Evolutionary conservation across 2,329 filamentous ascomycete genomes (phyloP), one percentile per base, ranked within the genome.

Genomic region (Purpureocillium lavendulum): DNA sequence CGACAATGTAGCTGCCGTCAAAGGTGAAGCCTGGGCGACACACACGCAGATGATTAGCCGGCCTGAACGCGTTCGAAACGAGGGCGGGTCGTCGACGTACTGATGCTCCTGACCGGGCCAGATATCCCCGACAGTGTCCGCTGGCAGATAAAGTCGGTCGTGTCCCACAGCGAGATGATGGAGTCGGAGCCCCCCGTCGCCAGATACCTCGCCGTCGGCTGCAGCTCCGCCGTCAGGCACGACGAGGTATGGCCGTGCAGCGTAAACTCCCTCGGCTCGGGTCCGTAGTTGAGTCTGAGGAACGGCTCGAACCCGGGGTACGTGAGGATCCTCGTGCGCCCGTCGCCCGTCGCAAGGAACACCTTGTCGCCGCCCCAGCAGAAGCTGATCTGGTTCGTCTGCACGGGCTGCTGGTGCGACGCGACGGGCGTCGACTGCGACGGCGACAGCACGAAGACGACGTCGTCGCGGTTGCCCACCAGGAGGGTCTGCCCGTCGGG

Each of bases 141-240:
- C 52, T 81, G 74, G 54, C 84, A 88, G 40, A 85, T 77, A 82
- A 84, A 88, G 48, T 85, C 80, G 31, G 72, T 71, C 4, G 84
- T 88, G 52, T 89, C 84, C 81, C 84, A 90, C 3, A 90, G 66
- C 5, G 81, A 72, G 48, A 89, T 82, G 37, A 87, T 73, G 1
- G 82, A 83, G 53, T 90, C 85, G 9, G 80, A 78, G 9, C 83
- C 84, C 24, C 84, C 85, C 0, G 83, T 84, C 1, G 85, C 85
- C 33, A 90, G 67, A 53, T 80, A 84, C 32, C 78, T 71, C 31
- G 80, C 84, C 33, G 75, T 78, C 1, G 85, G 84, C 46, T 84
- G 83, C 51, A 88, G 64, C 45, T 81, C 80, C 11, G 79, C 71
- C 8, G 77, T 73, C 45, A 84, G 69, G 51, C 82, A 87, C 4